Conservation (phyloP, 441 rosid species). For the Arabidopsis lyrata region DNA sequence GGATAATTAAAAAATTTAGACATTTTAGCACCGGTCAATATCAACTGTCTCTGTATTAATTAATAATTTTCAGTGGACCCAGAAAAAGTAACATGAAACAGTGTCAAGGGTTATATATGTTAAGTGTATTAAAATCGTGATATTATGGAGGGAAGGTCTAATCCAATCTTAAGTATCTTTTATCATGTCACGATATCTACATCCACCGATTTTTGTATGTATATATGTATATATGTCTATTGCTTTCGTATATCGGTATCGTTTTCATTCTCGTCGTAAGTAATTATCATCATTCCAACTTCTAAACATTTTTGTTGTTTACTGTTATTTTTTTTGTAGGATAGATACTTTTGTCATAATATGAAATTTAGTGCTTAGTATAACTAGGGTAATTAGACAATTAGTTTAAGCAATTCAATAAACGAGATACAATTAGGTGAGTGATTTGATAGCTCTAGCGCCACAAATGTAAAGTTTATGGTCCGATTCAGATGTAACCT, state of each 20-base stretch:
- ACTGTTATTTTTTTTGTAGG: neutral
- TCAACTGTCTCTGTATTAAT: slow-evolving; percentile 26
- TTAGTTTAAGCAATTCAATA: slow-evolving; percentile 50
- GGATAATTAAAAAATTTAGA: neutral
- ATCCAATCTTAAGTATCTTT: slow-evolving; percentile 14
- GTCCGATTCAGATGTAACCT: slow-evolving; percentile 27
- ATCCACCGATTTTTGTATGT: slow-evolving; percentile 1
- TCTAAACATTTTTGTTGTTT: neutral
- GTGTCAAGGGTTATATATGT: slow-evolving; percentile 21
- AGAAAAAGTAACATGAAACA: neutral
- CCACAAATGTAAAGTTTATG: slow-evolving; percentile 30
- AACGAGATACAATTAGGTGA: slow-evolving; percentile 52
- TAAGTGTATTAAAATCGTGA: slow-evolving; percentile 24
- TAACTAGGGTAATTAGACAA: slow-evolving; percentile 41
- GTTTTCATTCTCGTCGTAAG: neutral
- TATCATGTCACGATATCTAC: neutral
- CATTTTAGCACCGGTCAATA: slow-evolving; percentile 24
- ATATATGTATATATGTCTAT: neutral
- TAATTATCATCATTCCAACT: slow-evolving; percentile 1
- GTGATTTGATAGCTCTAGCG: slow-evolving; percentile 49
- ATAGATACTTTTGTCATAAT: neutral
- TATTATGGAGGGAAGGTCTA: slow-evolving; percentile 26
- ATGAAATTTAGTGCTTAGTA: neutral
- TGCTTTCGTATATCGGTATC: neutral
- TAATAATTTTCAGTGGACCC: slow-evolving; percentile 7